These are phyloP conservation scores for Astrothelium macrocarpum DNA, from an alignment of 495 filamentous ascomycete genomes.

Conservation along the genomic window DNA sequence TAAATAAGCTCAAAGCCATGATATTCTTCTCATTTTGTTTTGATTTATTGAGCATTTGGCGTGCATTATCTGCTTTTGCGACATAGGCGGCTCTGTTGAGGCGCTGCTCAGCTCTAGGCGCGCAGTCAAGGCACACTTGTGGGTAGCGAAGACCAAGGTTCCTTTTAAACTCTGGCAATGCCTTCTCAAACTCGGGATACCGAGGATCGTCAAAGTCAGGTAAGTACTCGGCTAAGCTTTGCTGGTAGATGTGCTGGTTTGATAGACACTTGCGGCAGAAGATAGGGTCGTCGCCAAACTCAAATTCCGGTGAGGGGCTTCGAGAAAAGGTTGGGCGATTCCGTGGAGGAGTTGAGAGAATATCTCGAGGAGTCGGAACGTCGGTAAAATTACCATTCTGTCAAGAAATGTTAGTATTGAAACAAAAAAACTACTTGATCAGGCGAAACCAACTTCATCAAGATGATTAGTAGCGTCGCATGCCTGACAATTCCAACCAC, in stretches of 20 bases:
- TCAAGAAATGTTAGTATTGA: neutral
- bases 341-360: neutral
- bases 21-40: conserved; percentile 1
- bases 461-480: conserved; percentile 4
- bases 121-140: conserved; percentile 70
- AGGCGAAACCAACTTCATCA: neutral
- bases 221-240: conserved; percentile 58
- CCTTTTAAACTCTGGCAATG: conserved; percentile 50
- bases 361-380: neutral
- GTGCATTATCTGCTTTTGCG: conserved; percentile 41
- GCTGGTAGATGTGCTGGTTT: conserved; percentile 69
- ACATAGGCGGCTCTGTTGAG: conserved; percentile 62
- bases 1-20: conserved; percentile 20
- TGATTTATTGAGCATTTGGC: neutral
- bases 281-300: conserved; percentile 18
- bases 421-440: neutral
- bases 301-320: conserved; percentile 28
- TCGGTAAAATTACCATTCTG: neutral
- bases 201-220: conserved; percentile 55
- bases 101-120: conserved; percentile 52
- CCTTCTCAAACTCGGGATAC: conserved; percentile 47
- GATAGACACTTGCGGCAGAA: conserved; percentile 74
- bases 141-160: conserved; percentile 69
- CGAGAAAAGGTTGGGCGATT: conserved; percentile 8
- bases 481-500: neutral